These are phyloP conservation scores for Agastache rugosa DNA, from an alignment of 257 asterid genomes.

Conservation along the genomic window DNA sequence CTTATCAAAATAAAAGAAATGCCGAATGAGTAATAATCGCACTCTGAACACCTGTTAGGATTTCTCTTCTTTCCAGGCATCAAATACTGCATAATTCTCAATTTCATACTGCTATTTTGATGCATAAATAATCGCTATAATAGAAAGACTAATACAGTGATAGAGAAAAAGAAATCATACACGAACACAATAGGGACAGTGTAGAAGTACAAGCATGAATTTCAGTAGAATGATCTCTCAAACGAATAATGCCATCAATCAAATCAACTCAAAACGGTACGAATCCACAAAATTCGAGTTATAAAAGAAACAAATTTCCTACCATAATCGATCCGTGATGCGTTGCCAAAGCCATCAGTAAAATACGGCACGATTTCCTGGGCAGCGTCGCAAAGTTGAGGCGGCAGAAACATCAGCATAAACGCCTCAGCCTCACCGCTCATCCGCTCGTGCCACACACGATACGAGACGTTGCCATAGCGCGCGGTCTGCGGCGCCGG, in stretches of 20 bases:
- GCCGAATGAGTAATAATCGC: not conserved
- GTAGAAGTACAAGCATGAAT: not conserved
- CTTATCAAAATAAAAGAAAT: not conserved
- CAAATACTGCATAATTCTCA: not conserved
- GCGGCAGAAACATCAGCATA: constrained; percentile 55
- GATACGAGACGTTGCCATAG: constrained; percentile 75
- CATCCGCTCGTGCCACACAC: constrained; percentile 87
- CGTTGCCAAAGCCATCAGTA: constrained; percentile 84
- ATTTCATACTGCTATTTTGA: not conserved
- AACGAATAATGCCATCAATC: not conserved
- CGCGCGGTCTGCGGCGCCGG: constrained; percentile 73
- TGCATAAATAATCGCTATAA: not conserved
- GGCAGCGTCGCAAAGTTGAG: constrained; percentile 49
- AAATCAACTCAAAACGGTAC: constrained; percentile 15
- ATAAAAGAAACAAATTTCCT: not conserved
- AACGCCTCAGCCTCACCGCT: constrained; percentile 62
- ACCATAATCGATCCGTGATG: constrained; percentile 87
- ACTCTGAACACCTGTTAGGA: not conserved
- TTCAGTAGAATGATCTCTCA: not conserved
- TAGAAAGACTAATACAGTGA: not conserved
- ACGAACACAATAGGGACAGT: not conserved
- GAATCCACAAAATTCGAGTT: not conserved
- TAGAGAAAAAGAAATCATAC: not conserved
- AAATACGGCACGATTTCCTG: constrained; percentile 77
- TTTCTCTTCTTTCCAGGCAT: not conserved